Base-by-base conservation (phyloP, 257 asterid species). In the Cruciata laevipes region DNA sequence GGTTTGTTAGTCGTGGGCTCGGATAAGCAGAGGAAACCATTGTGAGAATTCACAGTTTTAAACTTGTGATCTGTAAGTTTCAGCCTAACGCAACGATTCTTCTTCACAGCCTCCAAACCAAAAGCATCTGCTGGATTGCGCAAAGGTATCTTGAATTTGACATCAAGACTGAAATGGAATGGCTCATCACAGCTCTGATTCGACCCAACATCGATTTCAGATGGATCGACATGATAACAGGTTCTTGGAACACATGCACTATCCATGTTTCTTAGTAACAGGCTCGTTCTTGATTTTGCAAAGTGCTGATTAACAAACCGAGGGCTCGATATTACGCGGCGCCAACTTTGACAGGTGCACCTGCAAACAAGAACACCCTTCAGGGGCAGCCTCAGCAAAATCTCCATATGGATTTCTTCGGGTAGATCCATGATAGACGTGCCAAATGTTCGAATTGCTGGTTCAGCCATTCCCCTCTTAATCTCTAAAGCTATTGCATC, bases 11-110 rank as follows among this genome's bases (percentile, higher is more conserved):
- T 5, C 13, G 13, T 30, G 37, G 37, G 55, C 6, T 70, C 74
- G 7, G 74, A 61, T 57, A 61, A 33, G 64, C 69, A 70, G 24
- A 70, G 68, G 49, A 70, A 49, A 32, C 74, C 74, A 31, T 63
- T 51, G 69, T 37, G 47, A 59, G 74, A 70, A 61, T 70, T 60
- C 25, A 32, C 67, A 40, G 61, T 61, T 60, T 31, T 44, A 44
- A 70, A 70, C 55, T 70, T 70, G 47, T 70, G 74, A 60, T 70
- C 52, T 30, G 27, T 42, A 13, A 63, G 74, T 20, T 14, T 51
- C 69, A 62, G 63, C 52, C 13, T 71, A 24, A 71, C 61, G 11
- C 37, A 30, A n/a, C 35, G 69, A 6, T 69, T 40, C 73, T 55
- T 71, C 53, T 62, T 71, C 11, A 31, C 57, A 31, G 49, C 74